Conservation (phyloP, 2,329 filamentous ascomycete genomes). For the Fusarium illudens region DNA sequence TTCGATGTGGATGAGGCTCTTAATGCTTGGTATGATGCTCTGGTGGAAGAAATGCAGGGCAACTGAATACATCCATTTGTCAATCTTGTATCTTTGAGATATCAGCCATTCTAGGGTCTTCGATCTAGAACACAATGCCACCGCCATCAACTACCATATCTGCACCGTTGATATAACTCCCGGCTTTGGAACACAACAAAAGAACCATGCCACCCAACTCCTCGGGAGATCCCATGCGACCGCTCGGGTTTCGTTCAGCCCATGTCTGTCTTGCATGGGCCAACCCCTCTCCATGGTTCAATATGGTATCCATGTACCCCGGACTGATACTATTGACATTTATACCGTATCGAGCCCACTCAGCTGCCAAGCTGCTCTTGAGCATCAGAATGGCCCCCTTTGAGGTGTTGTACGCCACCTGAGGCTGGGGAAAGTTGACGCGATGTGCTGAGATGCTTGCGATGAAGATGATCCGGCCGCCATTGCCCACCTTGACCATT, state of each 20-base stretch:
- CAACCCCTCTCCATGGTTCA: slow-evolving; percentile 71
- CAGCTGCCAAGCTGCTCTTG: slow-evolving; percentile 59
- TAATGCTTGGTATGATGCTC: not conserved
- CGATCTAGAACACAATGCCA: slow-evolving; percentile 7
- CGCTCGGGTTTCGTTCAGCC: slow-evolving; percentile 67
- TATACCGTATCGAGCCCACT: slow-evolving; percentile 77
- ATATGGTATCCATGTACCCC: slow-evolving; percentile 79
- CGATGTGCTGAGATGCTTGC: slow-evolving; percentile 73
- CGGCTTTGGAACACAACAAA: slow-evolving; percentile 65
- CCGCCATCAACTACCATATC: slow-evolving; percentile 72
- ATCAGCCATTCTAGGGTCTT: not conserved
- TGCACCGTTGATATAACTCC: slow-evolving; percentile 71
- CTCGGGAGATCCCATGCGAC: slow-evolving; percentile 69
- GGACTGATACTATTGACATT: slow-evolving; percentile 75
- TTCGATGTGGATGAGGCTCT: slow-evolving; percentile 7
- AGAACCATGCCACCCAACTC: slow-evolving; percentile 70
- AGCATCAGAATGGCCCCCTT: slow-evolving; percentile 73
- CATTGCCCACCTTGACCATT: slow-evolving; percentile 60
- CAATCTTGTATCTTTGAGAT: not conserved
- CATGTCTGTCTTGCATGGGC: slow-evolving; percentile 56
- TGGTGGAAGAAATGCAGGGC: not conserved
- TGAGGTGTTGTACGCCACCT: slow-evolving; percentile 75
- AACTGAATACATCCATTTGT: not conserved
- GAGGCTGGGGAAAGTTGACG: slow-evolving; percentile 77
- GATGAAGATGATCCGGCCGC: slow-evolving; percentile 71